Percentiles rank a stretch among this genome's conserved stretches.
Evolutionary conservation across 768 basidiomycete genomes (phyloP).

Genomic region (Trametes maxima): DNA sequence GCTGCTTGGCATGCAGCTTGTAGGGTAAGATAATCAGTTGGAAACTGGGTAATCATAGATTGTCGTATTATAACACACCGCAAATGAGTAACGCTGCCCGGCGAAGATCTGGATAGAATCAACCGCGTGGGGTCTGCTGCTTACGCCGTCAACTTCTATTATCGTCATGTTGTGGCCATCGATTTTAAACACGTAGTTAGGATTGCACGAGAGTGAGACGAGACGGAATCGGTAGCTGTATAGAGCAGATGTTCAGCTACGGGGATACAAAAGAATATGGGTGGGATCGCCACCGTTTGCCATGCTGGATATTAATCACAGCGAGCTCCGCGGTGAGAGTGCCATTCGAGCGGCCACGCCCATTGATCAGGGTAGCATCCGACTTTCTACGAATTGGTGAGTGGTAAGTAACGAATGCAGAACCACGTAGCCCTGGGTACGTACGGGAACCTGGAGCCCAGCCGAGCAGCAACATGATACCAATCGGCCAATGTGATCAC

Average conservation of each 20-base stretch:
- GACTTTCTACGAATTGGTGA: conserved; percentile 25
- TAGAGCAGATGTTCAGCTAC: not conserved
- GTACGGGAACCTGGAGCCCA: conserved; percentile 6
- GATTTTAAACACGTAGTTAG: conserved; percentile 45
- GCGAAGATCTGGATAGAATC: conserved; percentile 47
- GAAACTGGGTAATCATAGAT: not conserved
- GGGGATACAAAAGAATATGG: not conserved
- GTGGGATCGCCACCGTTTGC: conserved; percentile 5
- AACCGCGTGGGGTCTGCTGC: conserved; percentile 42
- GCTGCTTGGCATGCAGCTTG: conserved; percentile 26
- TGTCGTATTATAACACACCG: conserved; percentile 24
- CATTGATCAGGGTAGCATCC: conserved; percentile 21
- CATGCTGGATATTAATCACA: conserved; percentile 22
- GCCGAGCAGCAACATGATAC: conserved; percentile 30
- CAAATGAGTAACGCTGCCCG: conserved; percentile 57
- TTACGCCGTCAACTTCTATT: conserved; percentile 49
- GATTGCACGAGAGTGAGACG: conserved; percentile 49
- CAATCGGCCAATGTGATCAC: conserved; percentile 48
- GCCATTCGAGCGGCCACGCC: conserved; percentile 5
- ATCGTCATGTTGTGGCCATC: conserved; percentile 47
- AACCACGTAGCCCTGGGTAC: conserved; percentile 16
- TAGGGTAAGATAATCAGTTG: too few relatives aligned
- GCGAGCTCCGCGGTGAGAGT: conserved; percentile 8
- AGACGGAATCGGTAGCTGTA: conserved; percentile 40
- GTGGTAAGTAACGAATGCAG: not conserved